Base-by-base conservation (phyloP, 1,139 yeast species). In the Hanseniaspora gamundiae region DNA sequence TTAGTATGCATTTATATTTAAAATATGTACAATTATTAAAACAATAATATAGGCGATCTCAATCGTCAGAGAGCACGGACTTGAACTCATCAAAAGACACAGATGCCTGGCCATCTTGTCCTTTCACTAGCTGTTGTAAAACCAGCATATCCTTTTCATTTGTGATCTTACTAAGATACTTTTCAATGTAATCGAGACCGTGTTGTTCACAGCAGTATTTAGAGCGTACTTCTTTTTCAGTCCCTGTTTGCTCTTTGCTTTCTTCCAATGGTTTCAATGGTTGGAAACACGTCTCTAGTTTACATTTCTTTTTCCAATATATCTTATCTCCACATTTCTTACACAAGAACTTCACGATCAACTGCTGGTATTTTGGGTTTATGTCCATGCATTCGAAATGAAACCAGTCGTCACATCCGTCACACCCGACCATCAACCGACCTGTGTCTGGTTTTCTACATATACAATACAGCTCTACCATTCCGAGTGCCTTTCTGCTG, bases 341-440 rank as follows among this genome's bases (percentile, higher is more conserved):
- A 56, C 97, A 88, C 55, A 68, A 81, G 57, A 74, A 88, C 47
- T 73, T 73, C 41, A 74, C 71, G 8, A 87, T 78, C 45, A 87
- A 65, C 39, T 70, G 68, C 45, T 76, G 72, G 55, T 73, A 74
- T 38, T 66, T 62, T n/a, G 61, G 63, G 42, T 77, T 68, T 40
- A 87, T 59, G 48, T 71, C 71, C 70, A 87, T 75, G 56, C 96
- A 88, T 41, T 67, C 68, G 59, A 88, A 85, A 62, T 88, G 96
- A 57, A 73, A 88, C 97, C 97, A 88, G 51, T 85, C 95, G 56
- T 87, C 95, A 62, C 97, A 88, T 7, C 86, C 88, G 59, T 87
- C 96, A 59, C 97, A 88, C 0, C 84, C 87, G 20, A 88, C 82
- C 96, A 87, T 87, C 49, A 81, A 59, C 59, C 83, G 83, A 1